phyloP scores from a whole-genome alignment of 805 yeast species.

The Metschnikowia lachancei region DNA sequence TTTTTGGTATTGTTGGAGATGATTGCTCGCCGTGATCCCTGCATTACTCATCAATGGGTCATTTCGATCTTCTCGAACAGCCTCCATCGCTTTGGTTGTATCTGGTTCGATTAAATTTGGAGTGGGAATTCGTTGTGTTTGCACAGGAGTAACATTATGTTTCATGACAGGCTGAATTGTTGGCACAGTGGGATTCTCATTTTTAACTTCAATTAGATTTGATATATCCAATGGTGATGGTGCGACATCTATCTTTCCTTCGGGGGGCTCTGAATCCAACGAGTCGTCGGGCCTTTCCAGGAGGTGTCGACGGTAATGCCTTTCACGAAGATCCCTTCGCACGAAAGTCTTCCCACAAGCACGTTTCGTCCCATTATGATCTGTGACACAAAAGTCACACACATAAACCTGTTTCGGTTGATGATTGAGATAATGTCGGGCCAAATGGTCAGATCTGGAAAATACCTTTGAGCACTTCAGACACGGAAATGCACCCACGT shows the following conservation, averaged over 20 bases:
- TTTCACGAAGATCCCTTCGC: slow-evolving; percentile 51
- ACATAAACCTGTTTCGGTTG: slow-evolving; percentile 50
- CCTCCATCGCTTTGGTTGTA: background rate
- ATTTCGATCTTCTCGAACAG: background rate
- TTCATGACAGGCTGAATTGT: background rate
- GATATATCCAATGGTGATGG: slow-evolving; percentile 1
- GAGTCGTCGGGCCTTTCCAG: slow-evolving; percentile 9
- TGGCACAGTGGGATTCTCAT: background rate
- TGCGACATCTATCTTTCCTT: background rate
- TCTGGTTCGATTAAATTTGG: background rate
- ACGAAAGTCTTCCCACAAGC: slow-evolving; percentile 62
- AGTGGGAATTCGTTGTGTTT: background rate
- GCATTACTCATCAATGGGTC: background rate
- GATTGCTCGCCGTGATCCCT: background rate
- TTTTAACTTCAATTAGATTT: background rate
- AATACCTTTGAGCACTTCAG: slow-evolving; percentile 55
- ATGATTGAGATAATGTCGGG: slow-evolving; percentile 64
- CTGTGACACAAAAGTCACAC: slow-evolving; percentile 53
- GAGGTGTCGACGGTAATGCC: slow-evolving; percentile 29
- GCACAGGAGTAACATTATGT: background rate
- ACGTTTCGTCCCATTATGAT: slow-evolving; percentile 34
- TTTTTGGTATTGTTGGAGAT: background rate
- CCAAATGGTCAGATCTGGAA: slow-evolving; percentile 60
- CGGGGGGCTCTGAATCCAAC: slow-evolving; percentile 1
- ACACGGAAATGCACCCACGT: slow-evolving; percentile 40